A percentile compares a stretch with the other conserved stretches of the same genome.
Evolutionary conservation across 371 early-diverging fungal species (phyloP).

Genomic region (Dinochytrium kinnereticum): DNA sequence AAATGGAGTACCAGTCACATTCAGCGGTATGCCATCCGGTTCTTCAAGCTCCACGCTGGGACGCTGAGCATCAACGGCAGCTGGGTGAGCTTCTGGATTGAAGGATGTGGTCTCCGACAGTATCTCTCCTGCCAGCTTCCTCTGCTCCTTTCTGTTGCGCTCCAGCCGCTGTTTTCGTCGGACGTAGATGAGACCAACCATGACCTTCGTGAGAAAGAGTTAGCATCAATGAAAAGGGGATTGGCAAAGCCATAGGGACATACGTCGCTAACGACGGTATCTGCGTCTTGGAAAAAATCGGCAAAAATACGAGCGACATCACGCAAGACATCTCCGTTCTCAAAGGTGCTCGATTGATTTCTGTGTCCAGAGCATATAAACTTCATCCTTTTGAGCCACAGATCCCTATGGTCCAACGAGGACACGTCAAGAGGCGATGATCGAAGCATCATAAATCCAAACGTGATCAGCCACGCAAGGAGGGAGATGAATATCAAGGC

Average conservation of each 20-base stretch:
- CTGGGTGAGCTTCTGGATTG: no score
- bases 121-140: not conserved
- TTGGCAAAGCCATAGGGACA: not conserved
- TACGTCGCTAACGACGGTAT: slow-evolving; percentile 42
- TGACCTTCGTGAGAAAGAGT: slow-evolving; percentile 20
- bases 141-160: not conserved
- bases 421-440: slow-evolving; percentile 35
- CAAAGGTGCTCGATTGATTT: not conserved
- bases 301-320: slow-evolving; percentile 47
- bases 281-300: slow-evolving; percentile 46
- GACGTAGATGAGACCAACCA: slow-evolving; percentile 49
- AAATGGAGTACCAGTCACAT: not conserved
- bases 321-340: slow-evolving; percentile 33
- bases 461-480: slow-evolving; percentile 21
- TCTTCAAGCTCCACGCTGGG: not conserved
- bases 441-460: slow-evolving; percentile 22
- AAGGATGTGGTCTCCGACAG: no score
- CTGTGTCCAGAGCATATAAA: slow-evolving; percentile 37
- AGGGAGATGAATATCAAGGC: slow-evolving; percentile 27
- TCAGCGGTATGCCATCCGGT: not conserved
- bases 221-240: not conserved
- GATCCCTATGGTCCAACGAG: slow-evolving; percentile 28
- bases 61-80: not conserved
- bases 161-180: slow-evolving; percentile 32
- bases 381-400: slow-evolving; percentile 35